Percentiles rank a stretch among this genome's conserved stretches.
phyloP scores from a whole-genome alignment of 306 rosid genomes.

The Acacia melanoxylon region DNA sequence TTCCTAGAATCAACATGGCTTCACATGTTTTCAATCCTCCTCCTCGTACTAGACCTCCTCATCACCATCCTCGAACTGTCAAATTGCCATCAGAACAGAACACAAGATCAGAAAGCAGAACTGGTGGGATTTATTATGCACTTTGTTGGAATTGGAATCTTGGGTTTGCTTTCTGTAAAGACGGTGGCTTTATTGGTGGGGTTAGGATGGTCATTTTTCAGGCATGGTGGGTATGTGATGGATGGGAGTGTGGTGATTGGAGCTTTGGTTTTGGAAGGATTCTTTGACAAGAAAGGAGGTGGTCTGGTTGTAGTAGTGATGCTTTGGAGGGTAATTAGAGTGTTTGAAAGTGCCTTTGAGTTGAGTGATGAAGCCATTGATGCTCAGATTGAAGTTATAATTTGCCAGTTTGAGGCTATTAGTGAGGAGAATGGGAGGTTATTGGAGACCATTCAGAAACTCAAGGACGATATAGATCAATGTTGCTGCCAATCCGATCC shows the following conservation, averaged over 20 bases:
- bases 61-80: conserved; percentile 64
- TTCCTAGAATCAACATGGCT: conserved; percentile 62
- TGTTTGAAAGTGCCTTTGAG: conserved; percentile 76
- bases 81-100: conserved; percentile 7
- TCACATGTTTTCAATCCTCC: conserved; percentile 38
- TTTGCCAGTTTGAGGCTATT: conserved; percentile 53
- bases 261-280: conserved; percentile 60
- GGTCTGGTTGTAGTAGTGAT: conserved; percentile 67
- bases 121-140: conserved; percentile 30
- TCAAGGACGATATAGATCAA: conserved; percentile 46
- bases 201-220: conserved; percentile 52
- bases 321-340: conserved; percentile 77
- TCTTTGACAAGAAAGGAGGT: conserved; percentile 59
- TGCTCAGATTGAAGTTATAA: conserved; percentile 56
- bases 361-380: conserved; percentile 78
- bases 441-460: conserved; percentile 40
- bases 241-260: conserved; percentile 56
- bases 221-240: conserved; percentile 50
- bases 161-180: conserved; percentile 52
- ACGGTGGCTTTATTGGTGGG: conserved; percentile 42
- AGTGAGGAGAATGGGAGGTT: conserved; percentile 56
- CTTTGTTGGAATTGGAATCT: conserved; percentile 67
- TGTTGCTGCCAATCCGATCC: conserved; percentile 18
- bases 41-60: conserved; percentile 60
- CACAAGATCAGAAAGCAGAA: conserved; percentile 12